Conservation (phyloP, 2,329 filamentous ascomycete species). For the Ophidiomyces ophidiicola region DNA sequence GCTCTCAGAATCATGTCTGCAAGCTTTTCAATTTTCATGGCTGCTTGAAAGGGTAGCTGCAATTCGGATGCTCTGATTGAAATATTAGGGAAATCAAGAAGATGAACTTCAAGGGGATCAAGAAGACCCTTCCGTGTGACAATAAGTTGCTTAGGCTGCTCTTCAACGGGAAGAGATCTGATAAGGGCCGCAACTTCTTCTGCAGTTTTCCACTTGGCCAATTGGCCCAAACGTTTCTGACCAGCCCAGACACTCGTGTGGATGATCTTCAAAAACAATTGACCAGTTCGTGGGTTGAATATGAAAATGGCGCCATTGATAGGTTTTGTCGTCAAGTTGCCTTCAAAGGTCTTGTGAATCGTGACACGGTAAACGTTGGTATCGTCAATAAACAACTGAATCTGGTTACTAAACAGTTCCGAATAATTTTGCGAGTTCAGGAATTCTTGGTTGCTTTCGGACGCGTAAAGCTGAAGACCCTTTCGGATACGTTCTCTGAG, state of each 20-base stretch:
- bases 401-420: slow-evolving; percentile 97
- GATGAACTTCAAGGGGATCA: slow-evolving; percentile 90
- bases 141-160: slow-evolving; percentile 97
- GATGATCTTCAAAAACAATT: slow-evolving; percentile 97
- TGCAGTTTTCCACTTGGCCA: slow-evolving; percentile 99
- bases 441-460: slow-evolving; percentile 98
- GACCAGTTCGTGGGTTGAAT: slow-evolving; percentile 96
- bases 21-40: slow-evolving; percentile 99
- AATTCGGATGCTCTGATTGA: slow-evolving; percentile 95
- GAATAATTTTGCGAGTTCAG: slow-evolving; percentile 99
- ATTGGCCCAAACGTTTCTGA: slow-evolving; percentile 94
- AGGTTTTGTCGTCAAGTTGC: slow-evolving; percentile 95
- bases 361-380: slow-evolving; percentile 99
- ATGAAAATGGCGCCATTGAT: slow-evolving; percentile 99
- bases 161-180: slow-evolving; percentile 86
- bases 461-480: slow-evolving; percentile 93
- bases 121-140: slow-evolving; percentile 94
- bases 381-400: slow-evolving; percentile 96
- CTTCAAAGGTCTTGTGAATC: slow-evolving; percentile 98
- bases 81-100: slow-evolving; percentile 98
- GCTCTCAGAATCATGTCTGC: slow-evolving; percentile 97
- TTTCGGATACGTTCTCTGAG: slow-evolving; percentile 95
- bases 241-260: slow-evolving; percentile 99
- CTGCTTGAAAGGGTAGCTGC: slow-evolving; percentile 95
- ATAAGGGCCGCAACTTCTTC: slow-evolving; percentile 98